These are phyloP conservation scores for Rhizopogon vesiculosus DNA, from an alignment of 768 basidiomycete species.

Conservation along the genomic window DNA sequence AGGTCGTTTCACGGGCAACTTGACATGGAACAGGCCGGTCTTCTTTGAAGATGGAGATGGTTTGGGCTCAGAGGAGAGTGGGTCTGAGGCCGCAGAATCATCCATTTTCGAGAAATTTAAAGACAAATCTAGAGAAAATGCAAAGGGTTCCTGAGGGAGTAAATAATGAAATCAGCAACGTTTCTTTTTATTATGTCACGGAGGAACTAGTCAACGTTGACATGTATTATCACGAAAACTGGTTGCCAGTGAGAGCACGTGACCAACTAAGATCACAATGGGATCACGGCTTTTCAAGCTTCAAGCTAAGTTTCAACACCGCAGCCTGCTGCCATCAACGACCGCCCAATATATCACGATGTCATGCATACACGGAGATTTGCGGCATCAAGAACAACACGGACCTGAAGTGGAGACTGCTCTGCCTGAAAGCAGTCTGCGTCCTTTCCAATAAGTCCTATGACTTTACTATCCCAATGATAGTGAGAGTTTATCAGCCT, in stretches of 20 bases:
- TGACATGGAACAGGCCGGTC: constrained; percentile 11
- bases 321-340: background rate
- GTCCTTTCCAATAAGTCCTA: background rate
- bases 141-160: constrained; percentile 2
- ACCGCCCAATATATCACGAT: background rate
- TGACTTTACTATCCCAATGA: background rate
- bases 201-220: constrained; percentile 1
- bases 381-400: background rate
- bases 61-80: background rate
- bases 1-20: constrained; percentile 46
- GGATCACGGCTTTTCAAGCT: no score
- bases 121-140: constrained; percentile 3
- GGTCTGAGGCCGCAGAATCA: background rate
- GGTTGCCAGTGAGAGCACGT: constrained; percentile 7
- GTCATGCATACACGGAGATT: background rate
- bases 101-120: constrained; percentile 2
- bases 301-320: no score
- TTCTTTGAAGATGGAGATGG: constrained; percentile 4
- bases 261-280: background rate
- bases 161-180: background rate
- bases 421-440: background rate
- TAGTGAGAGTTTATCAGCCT: background rate
- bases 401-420: background rate
- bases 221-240: background rate
- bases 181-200: background rate